phyloP scores from a whole-genome alignment of 176 grass and related monocot genomes.

The Bothriochloa decipiens region DNA sequence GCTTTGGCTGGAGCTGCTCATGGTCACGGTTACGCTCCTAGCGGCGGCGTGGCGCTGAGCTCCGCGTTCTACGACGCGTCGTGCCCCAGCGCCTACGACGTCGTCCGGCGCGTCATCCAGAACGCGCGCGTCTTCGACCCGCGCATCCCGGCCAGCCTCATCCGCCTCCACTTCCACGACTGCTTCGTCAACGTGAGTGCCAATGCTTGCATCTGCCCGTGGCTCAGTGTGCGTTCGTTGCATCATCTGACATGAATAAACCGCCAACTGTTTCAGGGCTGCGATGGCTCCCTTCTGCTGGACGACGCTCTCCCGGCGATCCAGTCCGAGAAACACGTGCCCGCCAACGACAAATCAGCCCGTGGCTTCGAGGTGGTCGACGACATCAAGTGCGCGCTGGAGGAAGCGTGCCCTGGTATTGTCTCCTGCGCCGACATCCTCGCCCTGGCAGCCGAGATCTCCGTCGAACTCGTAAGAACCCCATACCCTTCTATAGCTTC shows the following conservation, averaged over 20 bases:
- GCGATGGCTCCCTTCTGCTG: conserved; percentile 30
- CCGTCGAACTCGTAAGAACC: conserved; percentile 27
- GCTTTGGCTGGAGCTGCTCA: not conserved
- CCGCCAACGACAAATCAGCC: conserved; percentile 16
- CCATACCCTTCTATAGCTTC: too few relatives aligned
- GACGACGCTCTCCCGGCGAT: conserved; percentile 23
- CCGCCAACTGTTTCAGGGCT: not conserved
- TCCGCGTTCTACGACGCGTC: conserved; percentile 30
- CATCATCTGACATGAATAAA: not conserved
- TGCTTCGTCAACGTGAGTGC: conserved; percentile 45
- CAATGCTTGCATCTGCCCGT: not conserved
- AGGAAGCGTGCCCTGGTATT: conserved; percentile 12
- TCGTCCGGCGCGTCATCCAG: conserved; percentile 40
- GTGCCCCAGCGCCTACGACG: conserved; percentile 7
- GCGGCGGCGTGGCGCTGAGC: conserved; percentile 16
- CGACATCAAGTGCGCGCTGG: conserved; percentile 37
- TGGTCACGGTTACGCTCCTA: not conserved
- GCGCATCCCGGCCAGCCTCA: conserved; percentile 44
- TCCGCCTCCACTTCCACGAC: conserved; percentile 52
- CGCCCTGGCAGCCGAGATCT: conserved; percentile 40
- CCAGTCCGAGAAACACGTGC: conserved; percentile 34
- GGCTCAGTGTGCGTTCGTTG: not conserved
- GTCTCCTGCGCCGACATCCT: conserved; percentile 72
- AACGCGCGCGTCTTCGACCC: conserved; percentile 24
- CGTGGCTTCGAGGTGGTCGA: conserved; percentile 31